Conservation (phyloP, 371 early-diverging fungal genomes). For the Cokeromyces recurvatus region DNA sequence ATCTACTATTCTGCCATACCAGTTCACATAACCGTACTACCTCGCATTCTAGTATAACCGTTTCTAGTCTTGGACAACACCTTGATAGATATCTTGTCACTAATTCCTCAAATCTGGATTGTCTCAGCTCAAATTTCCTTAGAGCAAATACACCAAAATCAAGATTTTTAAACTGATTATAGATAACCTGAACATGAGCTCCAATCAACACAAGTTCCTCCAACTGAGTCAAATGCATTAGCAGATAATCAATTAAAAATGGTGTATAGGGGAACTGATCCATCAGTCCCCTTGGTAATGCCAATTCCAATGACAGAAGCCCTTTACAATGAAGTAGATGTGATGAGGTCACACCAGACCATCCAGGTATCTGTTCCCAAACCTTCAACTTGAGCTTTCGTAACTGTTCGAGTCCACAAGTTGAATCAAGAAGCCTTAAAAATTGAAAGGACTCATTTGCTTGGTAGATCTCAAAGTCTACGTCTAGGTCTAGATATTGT, state of each 20-base stretch:
- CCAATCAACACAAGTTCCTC: conserved; percentile 4
- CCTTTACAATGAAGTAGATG: conserved; percentile 12
- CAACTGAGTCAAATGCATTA: conserved; percentile 4
- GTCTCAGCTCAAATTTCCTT: neutral
- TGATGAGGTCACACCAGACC: conserved; percentile 8
- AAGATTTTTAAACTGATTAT: neutral
- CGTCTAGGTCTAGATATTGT: conserved; percentile 3
- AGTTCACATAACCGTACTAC: no score
- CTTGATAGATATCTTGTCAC: conserved; percentile 5
- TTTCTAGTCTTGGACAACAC: conserved; percentile 10
- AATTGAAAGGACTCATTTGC: conserved; percentile 20
- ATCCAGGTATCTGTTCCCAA: conserved; percentile 15
- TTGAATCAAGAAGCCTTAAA: conserved; percentile 3
- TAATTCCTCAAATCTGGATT: conserved; percentile 5
- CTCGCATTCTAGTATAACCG: conserved; percentile 11
- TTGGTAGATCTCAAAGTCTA: conserved; percentile 11
- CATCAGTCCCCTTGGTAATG: conserved; percentile 6
- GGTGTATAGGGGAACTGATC: conserved; percentile 15
- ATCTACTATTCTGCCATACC: no score
- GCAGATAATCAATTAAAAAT: conserved; percentile 14
- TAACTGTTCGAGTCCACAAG: conserved; percentile 2
- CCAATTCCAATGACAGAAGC: conserved; percentile 7
- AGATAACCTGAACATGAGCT: conserved; percentile 11
- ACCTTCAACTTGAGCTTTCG: conserved; percentile 5
- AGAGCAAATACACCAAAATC: conserved; percentile 3